Evolutionary conservation across 768 basidiomycete species (phyloP).

Genomic region (Lenzites betulinus): DNA sequence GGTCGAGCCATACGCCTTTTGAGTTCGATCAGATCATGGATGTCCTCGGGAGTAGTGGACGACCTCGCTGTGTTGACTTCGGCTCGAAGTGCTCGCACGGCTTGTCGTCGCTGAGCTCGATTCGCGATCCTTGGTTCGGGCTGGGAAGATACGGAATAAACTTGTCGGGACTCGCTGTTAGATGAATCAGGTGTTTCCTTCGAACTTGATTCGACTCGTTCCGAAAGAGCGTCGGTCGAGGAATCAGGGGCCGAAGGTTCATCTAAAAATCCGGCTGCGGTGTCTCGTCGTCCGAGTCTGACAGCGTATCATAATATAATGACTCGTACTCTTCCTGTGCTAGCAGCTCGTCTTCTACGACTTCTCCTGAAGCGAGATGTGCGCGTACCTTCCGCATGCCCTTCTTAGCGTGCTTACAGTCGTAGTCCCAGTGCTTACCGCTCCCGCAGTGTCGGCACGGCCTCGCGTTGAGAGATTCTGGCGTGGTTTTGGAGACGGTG

Average conservation of each 20-base stretch:
- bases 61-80: too few species aligned
- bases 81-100: not conserved
- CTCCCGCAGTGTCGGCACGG: conserved; percentile 39
- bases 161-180: not conserved
- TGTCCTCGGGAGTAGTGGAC: not conserved
- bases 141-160: not conserved
- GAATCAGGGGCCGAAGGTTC: conserved; percentile 10
- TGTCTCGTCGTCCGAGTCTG: conserved; percentile 14
- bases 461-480: conserved; percentile 28
- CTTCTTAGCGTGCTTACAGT: conserved; percentile 33
- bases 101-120: not conserved
- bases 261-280: conserved; percentile 23
- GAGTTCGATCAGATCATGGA: not conserved
- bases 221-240: not conserved
- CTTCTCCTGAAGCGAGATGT: conserved; percentile 15
- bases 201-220: not conserved
- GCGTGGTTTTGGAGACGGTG: conserved; percentile 9
- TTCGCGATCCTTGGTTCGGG: not conserved
- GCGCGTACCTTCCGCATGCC: conserved; percentile 22
- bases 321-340: conserved; percentile 36
- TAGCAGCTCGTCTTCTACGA: conserved; percentile 13
- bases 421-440: too few species aligned
- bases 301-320: conserved; percentile 20
- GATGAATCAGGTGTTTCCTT: not conserved
- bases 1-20: conserved; percentile 7